Base-by-base conservation (phyloP, 768 basidiomycete species). In the Lentinula raphanica region DNA sequence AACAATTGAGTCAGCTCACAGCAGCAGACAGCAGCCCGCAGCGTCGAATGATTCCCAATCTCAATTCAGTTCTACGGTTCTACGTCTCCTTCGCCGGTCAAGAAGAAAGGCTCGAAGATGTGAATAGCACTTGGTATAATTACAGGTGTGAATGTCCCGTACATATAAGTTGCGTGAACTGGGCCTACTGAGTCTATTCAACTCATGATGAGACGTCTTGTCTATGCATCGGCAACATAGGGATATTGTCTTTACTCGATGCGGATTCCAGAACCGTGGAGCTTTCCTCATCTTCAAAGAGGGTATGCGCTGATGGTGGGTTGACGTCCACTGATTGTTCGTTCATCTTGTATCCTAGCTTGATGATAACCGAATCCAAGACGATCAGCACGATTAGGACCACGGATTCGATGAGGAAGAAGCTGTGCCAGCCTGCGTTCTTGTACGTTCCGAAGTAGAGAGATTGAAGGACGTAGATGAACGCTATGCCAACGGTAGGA, bases 401-500 rank as follows among this genome's bases (percentile, higher is more conserved):
- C 5, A 38, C 19, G 6, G 38, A 12, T 27, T 40, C 25, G 12
- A 42, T 23, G 6, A 56, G 7, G 44, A 56, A 56, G 21, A 56
- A 56, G 6, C 13, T 29, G 31, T 44, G 40, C 55, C 55, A 56
- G 15, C 31, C 55, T 3, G 42, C n/a, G 23, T 44, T 32, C 21
- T 60, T 35, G 6, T 49, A 38, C 9, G 19, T 56, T 3, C 69
- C 72, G 35, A 64, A 63, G n/a, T 66, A 55, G 27, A 75, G 68
- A n/a, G 70, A 64, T 7, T 65, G 53, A 35, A 75, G 66, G 42
- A 69, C 64, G 54, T 68, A 71, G 8, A 73, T 63, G 6, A 73
- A 63, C 46, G 66, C 69, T 6, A 74, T 32, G 1, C 72, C 69
- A 21, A 74, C 60, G 13, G 67, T 73, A 32, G 73, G 73, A 60